A percentile compares a stretch with the other conserved stretches of the same genome.
These are phyloP conservation scores for Hyaloscypha variabilis DNA, from an alignment of 495 filamentous ascomycete species.

Conservation along the genomic window DNA sequence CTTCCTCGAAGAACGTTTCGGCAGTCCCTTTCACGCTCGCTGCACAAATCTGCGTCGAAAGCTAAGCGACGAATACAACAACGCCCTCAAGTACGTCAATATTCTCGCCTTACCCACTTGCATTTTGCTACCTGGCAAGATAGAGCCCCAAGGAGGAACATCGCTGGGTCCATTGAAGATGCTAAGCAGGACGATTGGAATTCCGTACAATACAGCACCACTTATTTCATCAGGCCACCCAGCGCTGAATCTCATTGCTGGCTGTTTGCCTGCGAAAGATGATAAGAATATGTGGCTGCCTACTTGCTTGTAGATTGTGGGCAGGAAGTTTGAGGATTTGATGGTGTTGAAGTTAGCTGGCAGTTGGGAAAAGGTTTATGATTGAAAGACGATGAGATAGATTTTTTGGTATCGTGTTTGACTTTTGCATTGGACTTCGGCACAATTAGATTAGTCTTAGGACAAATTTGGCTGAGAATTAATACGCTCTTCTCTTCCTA, in stretches of 20 bases:
- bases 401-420: no score
- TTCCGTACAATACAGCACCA: slow-evolving; percentile 56
- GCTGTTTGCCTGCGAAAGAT: slow-evolving; percentile 47
- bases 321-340: slow-evolving; percentile 50
- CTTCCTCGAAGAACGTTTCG: slow-evolving; percentile 36
- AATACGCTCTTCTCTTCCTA: no score
- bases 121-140: slow-evolving; percentile 40
- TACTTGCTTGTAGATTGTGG: slow-evolving; percentile 61
- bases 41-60: slow-evolving; percentile 42
- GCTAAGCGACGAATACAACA: slow-evolving; percentile 47
- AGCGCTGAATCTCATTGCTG: slow-evolving; percentile 56
- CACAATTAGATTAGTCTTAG: no score
- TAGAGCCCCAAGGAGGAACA: slow-evolving; percentile 27
- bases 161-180: slow-evolving; percentile 42
- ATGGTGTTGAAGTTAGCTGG: slow-evolving; percentile 51
- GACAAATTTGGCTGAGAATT: no score
- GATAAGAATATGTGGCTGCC: slow-evolving; percentile 49
- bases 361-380: slow-evolving; percentile 51
- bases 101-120: slow-evolving; percentile 53
- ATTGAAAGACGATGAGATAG: slow-evolving; percentile 45
- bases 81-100: slow-evolving; percentile 44
- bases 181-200: slow-evolving; percentile 44
- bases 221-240: slow-evolving; percentile 63
- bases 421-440: no score
- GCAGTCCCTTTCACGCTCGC: slow-evolving; percentile 34